Evolutionary conservation across 2,329 filamentous ascomycete species (phyloP).

Genomic region (Phyllosticta paracitricarpa): DNA sequence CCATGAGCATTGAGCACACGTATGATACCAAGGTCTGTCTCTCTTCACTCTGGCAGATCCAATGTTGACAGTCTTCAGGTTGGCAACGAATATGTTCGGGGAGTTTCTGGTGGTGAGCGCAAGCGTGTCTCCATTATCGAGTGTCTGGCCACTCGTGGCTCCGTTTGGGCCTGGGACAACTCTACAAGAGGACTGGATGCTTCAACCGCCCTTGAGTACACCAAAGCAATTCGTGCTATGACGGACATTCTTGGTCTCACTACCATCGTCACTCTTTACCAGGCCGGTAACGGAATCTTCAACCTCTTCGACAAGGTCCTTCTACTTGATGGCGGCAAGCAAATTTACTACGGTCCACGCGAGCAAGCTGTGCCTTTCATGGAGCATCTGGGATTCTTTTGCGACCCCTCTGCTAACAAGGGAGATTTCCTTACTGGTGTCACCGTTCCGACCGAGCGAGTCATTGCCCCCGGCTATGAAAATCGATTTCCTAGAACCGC

Average conservation of each 20-base stretch:
- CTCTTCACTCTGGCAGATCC: neutral
- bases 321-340: conserved; percentile 63
- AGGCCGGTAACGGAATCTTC: conserved; percentile 41
- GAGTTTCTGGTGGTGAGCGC: conserved; percentile 58
- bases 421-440: conserved; percentile 71
- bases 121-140: conserved; percentile 63
- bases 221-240: conserved; percentile 67
- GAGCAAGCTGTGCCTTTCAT: conserved; percentile 54
- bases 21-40: conserved; percentile 44
- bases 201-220: conserved; percentile 69
- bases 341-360: conserved; percentile 64
- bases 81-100: conserved; percentile 55
- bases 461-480: conserved; percentile 31
- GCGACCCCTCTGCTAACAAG: conserved; percentile 51
- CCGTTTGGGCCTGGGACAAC: conserved; percentile 48
- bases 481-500: conserved; percentile 33
- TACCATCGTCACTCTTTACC: conserved; percentile 58
- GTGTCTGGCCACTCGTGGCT: conserved; percentile 46
- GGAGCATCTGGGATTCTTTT: conserved; percentile 56
- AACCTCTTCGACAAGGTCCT: conserved; percentile 61
- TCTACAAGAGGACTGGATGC: conserved; percentile 71
- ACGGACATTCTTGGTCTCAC: conserved; percentile 66
- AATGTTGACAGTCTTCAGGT: conserved; percentile 26
- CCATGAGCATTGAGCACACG: conserved; percentile 41
- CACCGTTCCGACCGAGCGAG: conserved; percentile 38